Conservation (phyloP, 108 stramenopile genomes). For the Epipyxis sp. region DNA sequence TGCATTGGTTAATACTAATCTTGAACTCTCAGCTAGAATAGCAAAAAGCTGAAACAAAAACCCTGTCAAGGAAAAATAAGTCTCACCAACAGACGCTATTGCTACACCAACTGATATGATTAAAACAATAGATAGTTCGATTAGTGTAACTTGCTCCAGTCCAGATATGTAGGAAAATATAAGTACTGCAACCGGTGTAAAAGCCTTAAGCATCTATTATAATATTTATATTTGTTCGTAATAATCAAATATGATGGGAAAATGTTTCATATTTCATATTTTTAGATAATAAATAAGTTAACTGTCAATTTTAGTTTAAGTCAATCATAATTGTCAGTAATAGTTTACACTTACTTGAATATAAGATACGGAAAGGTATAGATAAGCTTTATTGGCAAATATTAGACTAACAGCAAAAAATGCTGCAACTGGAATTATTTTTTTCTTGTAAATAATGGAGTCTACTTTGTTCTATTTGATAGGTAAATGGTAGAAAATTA, state of each 20-base stretch:
- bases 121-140: constrained; percentile 22
- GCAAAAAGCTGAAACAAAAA: constrained; percentile 21
- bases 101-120: constrained; percentile 28
- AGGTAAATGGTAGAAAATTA: too few relatives aligned
- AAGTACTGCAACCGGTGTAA: constrained; percentile 29
- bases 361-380: constrained; percentile 33
- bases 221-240: not conserved
- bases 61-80: constrained; percentile 19
- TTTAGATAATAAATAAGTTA: too few relatives aligned
- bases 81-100: constrained; percentile 17
- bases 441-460: not conserved
- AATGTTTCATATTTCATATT: too few relatives aligned
- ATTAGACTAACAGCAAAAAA: constrained; percentile 18
- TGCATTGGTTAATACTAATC: constrained; percentile 20
- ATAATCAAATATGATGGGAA: not conserved
- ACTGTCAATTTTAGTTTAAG: too few relatives aligned
- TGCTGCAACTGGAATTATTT: constrained; percentile 16
- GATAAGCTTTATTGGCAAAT: constrained; percentile 22
- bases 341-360: constrained; percentile 16
- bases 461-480: constrained; percentile 26
- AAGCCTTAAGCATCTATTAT: constrained; percentile 30
- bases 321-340: too few relatives aligned
- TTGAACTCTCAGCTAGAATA: not conserved
- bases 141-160: constrained; percentile 4
- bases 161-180: constrained; percentile 2